Base-by-base conservation (phyloP, 371 early-diverging fungal genomes). In the Mucor piriformis region DNA sequence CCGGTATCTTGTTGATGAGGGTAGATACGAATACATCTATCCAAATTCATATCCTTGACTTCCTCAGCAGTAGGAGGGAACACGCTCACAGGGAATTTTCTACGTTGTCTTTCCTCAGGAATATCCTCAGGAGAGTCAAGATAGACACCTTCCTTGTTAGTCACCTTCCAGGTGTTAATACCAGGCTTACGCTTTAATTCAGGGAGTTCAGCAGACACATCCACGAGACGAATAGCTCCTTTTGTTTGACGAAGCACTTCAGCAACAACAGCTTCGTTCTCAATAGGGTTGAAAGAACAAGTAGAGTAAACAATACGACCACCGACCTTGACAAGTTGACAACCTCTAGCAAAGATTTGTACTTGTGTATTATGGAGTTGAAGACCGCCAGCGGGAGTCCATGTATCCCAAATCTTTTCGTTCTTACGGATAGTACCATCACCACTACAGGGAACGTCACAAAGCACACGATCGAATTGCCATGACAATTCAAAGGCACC, bases 341-440 rank as follows among this genome's bases (percentile, higher is more conserved):
- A 85, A 3, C 92, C 97, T 60, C 98, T 89, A 68, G 86, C 80
- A 58, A 98, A 84, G 63, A 99, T 96, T 66, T 85, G 86, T 34
- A 90, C 74, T 77, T 99, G 99, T 11, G 93, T 70, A 15, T 86
- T 80, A 72, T 95, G 96, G 52, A 99, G 88, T 20, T 83, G 83
- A 55, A 92, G 79, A 10, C 89, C 95, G 47, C 83, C 83, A 21
- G 78, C 84, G 47, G 86, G 72, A 7, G 77, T 75, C 99, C 99
- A 99, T 44, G 83, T 87, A 29, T 80, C 81, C 93, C 98, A 95
- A 34, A 99, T 92, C 55, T 78, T 81, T 59, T 84, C 83, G 73
- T 99, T 99, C 78, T 99, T 99, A 69, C 99, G 88, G 37, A 98
- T 71, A 1, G 99, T 99, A 47, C 99, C 99, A 75, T 99, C 99